A percentile compares a stretch with the other conserved stretches of the same genome.
Conservation (phyloP, 192 early-diverging fungal species). For the Coemansia erecta region DNA sequence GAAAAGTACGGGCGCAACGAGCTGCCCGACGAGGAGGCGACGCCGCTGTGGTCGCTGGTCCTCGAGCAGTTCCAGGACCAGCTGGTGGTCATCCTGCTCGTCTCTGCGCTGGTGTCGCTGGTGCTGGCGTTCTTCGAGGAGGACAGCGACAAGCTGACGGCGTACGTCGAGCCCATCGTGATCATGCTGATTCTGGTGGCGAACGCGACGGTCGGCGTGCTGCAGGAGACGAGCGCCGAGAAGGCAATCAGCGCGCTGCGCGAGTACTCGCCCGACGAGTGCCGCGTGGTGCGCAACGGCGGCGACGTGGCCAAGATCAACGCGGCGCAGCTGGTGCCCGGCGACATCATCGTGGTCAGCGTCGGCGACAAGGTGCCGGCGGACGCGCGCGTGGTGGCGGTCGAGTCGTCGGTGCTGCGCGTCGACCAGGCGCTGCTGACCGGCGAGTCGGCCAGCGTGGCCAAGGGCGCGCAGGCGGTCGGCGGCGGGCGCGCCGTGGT, state of each 20-base stretch:
- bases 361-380: conserved; percentile 97
- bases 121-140: conserved; percentile 90
- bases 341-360: conserved; percentile 88
- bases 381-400: conserved; percentile 81
- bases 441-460: conserved; percentile 91
- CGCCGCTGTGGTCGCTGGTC: conserved; percentile 90
- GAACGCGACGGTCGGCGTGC: conserved; percentile 94
- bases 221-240: conserved; percentile 96
- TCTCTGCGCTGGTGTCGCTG: conserved; percentile 89
- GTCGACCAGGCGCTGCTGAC: conserved; percentile 95
- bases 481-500: conserved; percentile 64
- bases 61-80: conserved; percentile 99
- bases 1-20: conserved; percentile 80
- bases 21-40: conserved; percentile 86
- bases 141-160: conserved; percentile 65
- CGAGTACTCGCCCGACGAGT: conserved; percentile 95
- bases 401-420: conserved; percentile 83
- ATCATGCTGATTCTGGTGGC: conserved; percentile 97
- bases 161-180: conserved; percentile 97
- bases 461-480: conserved; percentile 69
- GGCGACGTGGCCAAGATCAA: conserved; percentile 59
- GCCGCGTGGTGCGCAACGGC: conserved; percentile 84
- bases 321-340: conserved; percentile 87
- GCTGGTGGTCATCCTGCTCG: conserved; percentile 91
- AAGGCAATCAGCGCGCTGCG: conserved; percentile 96